Conservation (phyloP, 2,329 filamentous ascomycete species). For the Plectosphaerella cucumerina region DNA sequence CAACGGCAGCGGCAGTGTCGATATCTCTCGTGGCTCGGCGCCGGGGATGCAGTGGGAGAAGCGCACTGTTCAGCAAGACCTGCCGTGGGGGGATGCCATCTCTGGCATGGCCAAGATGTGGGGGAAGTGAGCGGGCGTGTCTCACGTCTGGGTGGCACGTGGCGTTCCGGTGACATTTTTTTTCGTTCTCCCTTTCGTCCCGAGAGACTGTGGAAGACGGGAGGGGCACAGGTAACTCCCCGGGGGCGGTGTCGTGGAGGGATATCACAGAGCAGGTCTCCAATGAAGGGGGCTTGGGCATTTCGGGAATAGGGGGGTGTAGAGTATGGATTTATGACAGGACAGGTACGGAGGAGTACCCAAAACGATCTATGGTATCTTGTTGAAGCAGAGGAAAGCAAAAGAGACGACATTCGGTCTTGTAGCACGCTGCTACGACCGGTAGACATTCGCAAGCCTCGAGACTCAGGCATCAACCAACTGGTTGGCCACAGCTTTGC, state of each 20-base stretch:
- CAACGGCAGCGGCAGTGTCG: slow-evolving; percentile 17
- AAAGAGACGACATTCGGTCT: background rate
- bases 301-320: too few species aligned
- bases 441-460: background rate
- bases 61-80: slow-evolving; percentile 27
- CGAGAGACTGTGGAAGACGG: too few species aligned
- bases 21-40: slow-evolving; percentile 28
- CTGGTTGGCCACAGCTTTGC: slow-evolving; percentile 9
- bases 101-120: slow-evolving; percentile 35
- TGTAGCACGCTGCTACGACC: background rate
- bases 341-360: too few species aligned
- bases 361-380: background rate
- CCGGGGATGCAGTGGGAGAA: slow-evolving; percentile 34
- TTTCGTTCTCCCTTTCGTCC: too few species aligned
- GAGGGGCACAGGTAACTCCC: too few species aligned
- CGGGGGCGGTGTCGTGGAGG: too few species aligned
- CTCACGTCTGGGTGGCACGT: too few species aligned
- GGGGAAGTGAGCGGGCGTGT: background rate
- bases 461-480: background rate
- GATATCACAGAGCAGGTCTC: too few species aligned
- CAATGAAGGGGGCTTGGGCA: too few species aligned
- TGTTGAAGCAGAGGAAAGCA: too few species aligned
- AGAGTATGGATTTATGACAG: too few species aligned
- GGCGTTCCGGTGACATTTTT: too few species aligned
- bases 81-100: slow-evolving; percentile 30